Evolutionary conservation across 2,329 filamentous ascomycete species (phyloP).

Genomic region (Sphaerulina musiva): DNA sequence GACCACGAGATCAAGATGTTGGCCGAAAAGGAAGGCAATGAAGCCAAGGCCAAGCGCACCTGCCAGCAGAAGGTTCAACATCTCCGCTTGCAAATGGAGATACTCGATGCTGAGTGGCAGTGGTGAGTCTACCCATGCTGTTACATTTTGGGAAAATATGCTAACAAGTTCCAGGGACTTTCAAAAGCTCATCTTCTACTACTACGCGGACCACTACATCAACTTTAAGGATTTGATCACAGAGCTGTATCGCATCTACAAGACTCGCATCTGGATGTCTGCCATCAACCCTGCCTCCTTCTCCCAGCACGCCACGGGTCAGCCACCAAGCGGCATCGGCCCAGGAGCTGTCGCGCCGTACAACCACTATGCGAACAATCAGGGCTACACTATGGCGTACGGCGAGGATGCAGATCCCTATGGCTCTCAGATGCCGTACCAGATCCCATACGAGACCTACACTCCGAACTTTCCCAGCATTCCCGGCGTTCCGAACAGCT

Average conservation of each 20-base stretch:
- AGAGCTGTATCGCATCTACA: conserved; percentile 98
- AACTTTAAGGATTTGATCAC: conserved; percentile 98
- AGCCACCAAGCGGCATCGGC: conserved; percentile 34
- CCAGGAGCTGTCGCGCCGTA: conserved; percentile 31
- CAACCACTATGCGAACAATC: conserved; percentile 22
- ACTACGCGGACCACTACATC: conserved; percentile 96
- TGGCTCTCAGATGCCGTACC: conserved; percentile 32
- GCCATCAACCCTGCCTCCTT: conserved; percentile 97
- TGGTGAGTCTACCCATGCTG: conserved; percentile 59
- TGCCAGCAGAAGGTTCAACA: conserved; percentile 96
- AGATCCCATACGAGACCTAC: conserved; percentile 30
- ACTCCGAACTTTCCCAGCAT: conserved; percentile 31
- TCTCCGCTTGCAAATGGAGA: conserved; percentile 94
- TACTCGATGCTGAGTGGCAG: conserved; percentile 95
- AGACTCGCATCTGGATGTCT: conserved; percentile 99
- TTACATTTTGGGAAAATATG: conserved; percentile 2
- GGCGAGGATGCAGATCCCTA: conserved; percentile 31
- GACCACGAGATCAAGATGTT: conserved; percentile 82
- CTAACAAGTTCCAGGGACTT: conserved; percentile 63
- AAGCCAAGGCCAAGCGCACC: conserved; percentile 93
- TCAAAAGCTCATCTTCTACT: conserved; percentile 98
- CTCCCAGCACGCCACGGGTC: conserved; percentile 32
- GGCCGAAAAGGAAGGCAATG: conserved; percentile 92
- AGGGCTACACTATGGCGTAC: conserved; percentile 31
- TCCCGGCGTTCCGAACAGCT: conserved; percentile 31